phyloP scores from a whole-genome alignment of 345 rosid species.

The Eucalyptus grandis region DNA sequence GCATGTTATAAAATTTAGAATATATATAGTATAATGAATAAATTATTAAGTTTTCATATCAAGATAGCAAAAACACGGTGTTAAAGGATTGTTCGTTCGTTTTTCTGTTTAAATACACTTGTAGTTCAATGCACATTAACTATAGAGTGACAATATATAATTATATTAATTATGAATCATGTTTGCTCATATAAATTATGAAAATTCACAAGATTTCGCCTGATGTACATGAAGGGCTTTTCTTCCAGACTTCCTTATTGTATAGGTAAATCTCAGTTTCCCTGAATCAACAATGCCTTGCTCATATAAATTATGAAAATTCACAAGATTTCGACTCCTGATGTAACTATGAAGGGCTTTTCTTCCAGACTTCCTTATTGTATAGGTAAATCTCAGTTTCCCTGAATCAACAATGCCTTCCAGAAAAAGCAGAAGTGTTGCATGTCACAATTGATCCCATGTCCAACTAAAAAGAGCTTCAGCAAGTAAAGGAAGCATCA shows the following conservation, averaged over 20 bases:
- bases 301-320: background rate
- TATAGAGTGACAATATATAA: background rate
- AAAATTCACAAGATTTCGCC: background rate
- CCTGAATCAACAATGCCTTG: background rate
- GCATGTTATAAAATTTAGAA: background rate
- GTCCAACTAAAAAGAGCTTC: background rate
- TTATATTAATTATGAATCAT: background rate
- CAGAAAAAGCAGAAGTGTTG: background rate
- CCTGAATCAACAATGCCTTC: background rate
- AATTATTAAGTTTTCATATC: background rate
- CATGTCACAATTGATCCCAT: background rate
- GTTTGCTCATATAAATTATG: background rate
- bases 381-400: background rate
- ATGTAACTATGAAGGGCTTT: background rate
- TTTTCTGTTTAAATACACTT: background rate
- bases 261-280: background rate
- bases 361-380: background rate
- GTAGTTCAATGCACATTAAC: background rate
- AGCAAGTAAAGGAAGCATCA: background rate
- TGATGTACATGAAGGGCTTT: background rate
- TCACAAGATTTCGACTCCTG: background rate
- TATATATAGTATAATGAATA: background rate
- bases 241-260: background rate
- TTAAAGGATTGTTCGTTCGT: background rate
- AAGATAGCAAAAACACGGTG: background rate